Percentiles rank a stretch among this genome's conserved stretches.
These are phyloP conservation scores for Ceratobasidium sp. DNA, from an alignment of 1,284 basidiomycete species.

Conservation along the genomic window DNA sequence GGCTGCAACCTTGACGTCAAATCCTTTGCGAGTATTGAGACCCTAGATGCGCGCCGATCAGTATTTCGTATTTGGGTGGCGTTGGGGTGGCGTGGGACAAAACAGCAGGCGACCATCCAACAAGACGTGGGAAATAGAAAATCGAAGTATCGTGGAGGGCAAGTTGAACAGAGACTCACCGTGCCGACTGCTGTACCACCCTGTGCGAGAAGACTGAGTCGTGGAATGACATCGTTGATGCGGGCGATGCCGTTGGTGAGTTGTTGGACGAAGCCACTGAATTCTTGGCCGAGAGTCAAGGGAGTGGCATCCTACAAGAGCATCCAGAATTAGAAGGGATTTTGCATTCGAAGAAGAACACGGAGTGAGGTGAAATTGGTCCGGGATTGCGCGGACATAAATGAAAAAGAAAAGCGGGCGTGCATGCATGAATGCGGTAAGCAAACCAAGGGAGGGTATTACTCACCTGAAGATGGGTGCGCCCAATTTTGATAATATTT, in stretches of 20 bases:
- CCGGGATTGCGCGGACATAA: too few relatives aligned
- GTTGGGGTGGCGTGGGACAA: not conserved
- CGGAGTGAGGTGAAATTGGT: not conserved
- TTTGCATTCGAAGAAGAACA: not conserved
- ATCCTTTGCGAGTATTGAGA: conserved; percentile 96
- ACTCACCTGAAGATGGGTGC: conserved; percentile 90
- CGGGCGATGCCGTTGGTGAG: conserved; percentile 91
- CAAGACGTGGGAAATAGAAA: not conserved
- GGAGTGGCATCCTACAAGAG: conserved; percentile 90
- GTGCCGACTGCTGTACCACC: conserved; percentile 99
- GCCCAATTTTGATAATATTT: conserved; percentile 97
- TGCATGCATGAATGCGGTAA: not conserved
- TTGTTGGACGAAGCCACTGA: conserved; percentile 98
- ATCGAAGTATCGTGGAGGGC: not conserved
- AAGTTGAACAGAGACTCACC: conserved; percentile 63
- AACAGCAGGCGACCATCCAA: not conserved
- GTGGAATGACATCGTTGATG: conserved; percentile 84
- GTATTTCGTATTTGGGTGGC: not conserved
- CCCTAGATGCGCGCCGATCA: conserved; percentile 70
- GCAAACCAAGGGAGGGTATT: too few relatives aligned
- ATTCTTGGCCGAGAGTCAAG: conserved; percentile 97
- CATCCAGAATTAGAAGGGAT: not conserved
- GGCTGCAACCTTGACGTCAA: conserved; percentile 93
- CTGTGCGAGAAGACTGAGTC: conserved; percentile 92
- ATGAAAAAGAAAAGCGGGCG: not conserved